phyloP scores from a whole-genome alignment of 805 yeast species.

The Metahyphopichia silvanorum region DNA sequence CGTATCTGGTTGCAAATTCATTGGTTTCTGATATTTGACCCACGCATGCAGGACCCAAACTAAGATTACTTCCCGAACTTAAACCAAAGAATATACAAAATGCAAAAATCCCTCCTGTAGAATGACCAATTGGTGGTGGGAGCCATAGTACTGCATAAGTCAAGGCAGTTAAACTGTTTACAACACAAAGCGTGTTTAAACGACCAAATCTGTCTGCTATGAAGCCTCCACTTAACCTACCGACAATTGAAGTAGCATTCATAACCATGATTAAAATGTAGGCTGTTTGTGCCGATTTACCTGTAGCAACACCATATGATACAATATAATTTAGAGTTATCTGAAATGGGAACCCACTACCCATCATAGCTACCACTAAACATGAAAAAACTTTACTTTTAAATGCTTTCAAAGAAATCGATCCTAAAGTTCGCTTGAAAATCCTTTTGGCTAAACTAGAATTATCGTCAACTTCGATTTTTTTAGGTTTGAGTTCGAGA shows the following conservation, averaged over 20 bases:
- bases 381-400: slow-evolving; percentile 33
- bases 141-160: slow-evolving; percentile 59
- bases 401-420: slow-evolving; percentile 36
- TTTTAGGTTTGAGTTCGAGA: slow-evolving; percentile 4
- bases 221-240: slow-evolving; percentile 54
- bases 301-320: slow-evolving; percentile 52
- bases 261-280: slow-evolving; percentile 45
- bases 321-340: slow-evolving; percentile 53
- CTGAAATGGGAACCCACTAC: slow-evolving; percentile 50
- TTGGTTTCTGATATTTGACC: slow-evolving; percentile 60
- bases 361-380: slow-evolving; percentile 39
- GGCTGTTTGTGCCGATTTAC: slow-evolving; percentile 40
- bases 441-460: slow-evolving; percentile 2
- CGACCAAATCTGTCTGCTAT: slow-evolving; percentile 54
- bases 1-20: slow-evolving; percentile 66
- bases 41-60: slow-evolving; percentile 66
- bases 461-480: neutral
- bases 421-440: slow-evolving; percentile 7
- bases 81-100: slow-evolving; percentile 59
- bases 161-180: slow-evolving; percentile 42
- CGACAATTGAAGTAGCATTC: slow-evolving; percentile 46
- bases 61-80: slow-evolving; percentile 56
- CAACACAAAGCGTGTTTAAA: slow-evolving; percentile 51
- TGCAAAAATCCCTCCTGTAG: slow-evolving; percentile 40
- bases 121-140: slow-evolving; percentile 49